Evolutionary conservation across 2,329 filamentous ascomycete species (phyloP), one percentile per base, ranked within the genome.

Genomic region (Fusarium dlaminii): DNA sequence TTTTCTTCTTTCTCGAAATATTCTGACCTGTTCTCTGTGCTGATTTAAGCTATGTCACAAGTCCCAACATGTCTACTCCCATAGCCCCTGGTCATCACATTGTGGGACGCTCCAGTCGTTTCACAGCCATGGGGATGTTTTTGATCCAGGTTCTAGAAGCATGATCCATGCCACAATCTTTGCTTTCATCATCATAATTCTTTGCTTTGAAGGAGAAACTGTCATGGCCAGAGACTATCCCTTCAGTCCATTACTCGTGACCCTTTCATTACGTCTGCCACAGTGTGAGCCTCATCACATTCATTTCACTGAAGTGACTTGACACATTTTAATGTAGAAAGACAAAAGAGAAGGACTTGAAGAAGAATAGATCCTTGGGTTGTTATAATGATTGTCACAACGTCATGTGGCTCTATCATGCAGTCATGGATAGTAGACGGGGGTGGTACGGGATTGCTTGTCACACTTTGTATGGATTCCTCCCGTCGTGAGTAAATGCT

Each of bases 281-380:
- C 13, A 22, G 43, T 13, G 18, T 14, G 5, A 20, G 20, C 45
- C 27, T 48, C 10, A 6, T 17, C 20, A n/a, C 14, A 5, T 48
- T 30, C 10, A 2, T 12, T 30, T 11, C 4, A 17, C 3, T 30
- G 4, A n/a, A 4, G 14, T 30, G 7, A n/a, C 8, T 32, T 32
- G 5, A 9, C 8, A 13, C 1, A 13, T n/a, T n/a, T 3, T 7
- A 5, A 9, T 7, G 11, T 9, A n/a, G 10, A 13, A 49, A n/a
- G 0, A 9, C 18, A 6, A n/a, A 5, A 3, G 20, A 30, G 11
- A 13, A 32, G 0, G 0, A 9, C 5, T 13, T 32, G 11, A 13
- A 49, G 10, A 9, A 5, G 9, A 9, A 12, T 9, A 5, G 8
- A 12, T 32, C 20, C 18, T 18, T 6, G 8, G 5, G 15, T 13